A percentile compares a stretch with the other conserved stretches of the same genome.
These are phyloP conservation scores for Sphagnum magellanicum DNA, from an alignment of 228 moss, liverwort and hornwort genomes.

Conservation along the genomic window DNA sequence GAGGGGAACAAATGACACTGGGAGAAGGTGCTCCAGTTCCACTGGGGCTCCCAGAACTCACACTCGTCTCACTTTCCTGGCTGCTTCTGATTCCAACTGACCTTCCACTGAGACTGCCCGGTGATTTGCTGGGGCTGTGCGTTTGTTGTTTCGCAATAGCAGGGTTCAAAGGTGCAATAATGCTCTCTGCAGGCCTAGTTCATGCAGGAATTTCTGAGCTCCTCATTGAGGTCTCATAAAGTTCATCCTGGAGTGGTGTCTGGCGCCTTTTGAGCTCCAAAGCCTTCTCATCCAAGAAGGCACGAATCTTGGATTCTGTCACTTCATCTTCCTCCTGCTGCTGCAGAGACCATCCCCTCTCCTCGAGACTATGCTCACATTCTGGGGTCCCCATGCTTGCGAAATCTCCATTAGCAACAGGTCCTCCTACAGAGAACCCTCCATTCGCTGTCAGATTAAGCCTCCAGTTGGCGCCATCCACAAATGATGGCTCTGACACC, in stretches of 20 bases:
- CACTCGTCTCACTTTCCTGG: constrained; percentile 73
- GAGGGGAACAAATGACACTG: constrained; percentile 30
- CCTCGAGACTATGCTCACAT: constrained; percentile 18
- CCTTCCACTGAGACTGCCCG: constrained; percentile 53
- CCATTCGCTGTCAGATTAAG: constrained; percentile 29
- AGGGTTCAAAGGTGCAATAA: constrained; percentile 55
- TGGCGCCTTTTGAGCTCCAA: constrained; percentile 73
- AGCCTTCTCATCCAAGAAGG: constrained; percentile 90
- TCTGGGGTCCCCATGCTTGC: constrained; percentile 6
- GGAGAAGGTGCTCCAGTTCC: constrained; percentile 33
- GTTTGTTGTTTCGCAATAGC: constrained; percentile 37
- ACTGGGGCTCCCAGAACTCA: constrained; percentile 68
- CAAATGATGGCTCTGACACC: constrained; percentile 59
- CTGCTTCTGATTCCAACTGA: constrained; percentile 42
- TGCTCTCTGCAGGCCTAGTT: constrained; percentile 41
- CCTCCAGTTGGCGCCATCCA: constrained; percentile 37
- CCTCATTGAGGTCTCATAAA: constrained; percentile 57
- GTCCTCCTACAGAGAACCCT: constrained; percentile 22
- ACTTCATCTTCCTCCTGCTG: constrained; percentile 85
- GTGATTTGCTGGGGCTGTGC: constrained; percentile 55
- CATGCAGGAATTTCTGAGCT: constrained; percentile 16
- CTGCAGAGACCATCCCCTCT: constrained; percentile 21
- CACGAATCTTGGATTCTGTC: constrained; percentile 82
- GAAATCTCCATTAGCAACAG: background rate
- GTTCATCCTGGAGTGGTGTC: constrained; percentile 79